Conservation (phyloP, 768 basidiomycete genomes). For the Royoungia palumana region DNA sequence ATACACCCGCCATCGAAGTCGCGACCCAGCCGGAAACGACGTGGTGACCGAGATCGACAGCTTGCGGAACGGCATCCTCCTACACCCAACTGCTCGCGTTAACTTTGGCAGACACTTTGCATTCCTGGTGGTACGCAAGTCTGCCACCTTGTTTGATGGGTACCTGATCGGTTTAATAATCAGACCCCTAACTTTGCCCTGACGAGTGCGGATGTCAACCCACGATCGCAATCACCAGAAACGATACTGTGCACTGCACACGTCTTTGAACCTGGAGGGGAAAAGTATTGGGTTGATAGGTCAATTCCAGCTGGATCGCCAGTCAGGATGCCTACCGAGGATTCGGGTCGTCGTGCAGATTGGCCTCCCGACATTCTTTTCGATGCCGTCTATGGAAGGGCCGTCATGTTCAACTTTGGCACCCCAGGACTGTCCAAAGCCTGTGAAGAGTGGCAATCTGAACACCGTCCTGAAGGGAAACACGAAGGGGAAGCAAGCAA, state of each 20-base stretch:
- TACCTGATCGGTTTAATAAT: neutral
- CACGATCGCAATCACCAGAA: neutral
- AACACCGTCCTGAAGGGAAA: neutral
- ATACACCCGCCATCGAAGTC: constrained; percentile 1
- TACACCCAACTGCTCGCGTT: neutral
- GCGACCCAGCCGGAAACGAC: neutral
- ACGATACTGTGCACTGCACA: constrained; percentile 1
- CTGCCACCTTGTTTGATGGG: neutral
- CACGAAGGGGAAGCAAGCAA: no score
- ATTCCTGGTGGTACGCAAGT: constrained; percentile 2
- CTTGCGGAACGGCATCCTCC: constrained; percentile 1
- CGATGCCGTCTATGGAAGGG: neutral
- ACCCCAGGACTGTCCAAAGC: neutral
- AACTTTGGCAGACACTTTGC: neutral
- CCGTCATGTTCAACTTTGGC: neutral
- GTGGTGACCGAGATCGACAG: neutral
- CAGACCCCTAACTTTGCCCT: constrained; percentile 10
- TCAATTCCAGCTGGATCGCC: neutral
- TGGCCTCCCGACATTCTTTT: constrained; percentile 8
- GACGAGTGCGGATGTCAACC: neutral
- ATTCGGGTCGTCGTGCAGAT: no score
- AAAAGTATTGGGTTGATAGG: neutral
- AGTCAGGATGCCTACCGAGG: neutral
- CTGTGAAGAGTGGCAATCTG: neutral
- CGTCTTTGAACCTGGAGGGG: neutral